Conservation (phyloP, 495 filamentous ascomycete species). For the Xylaria longipes region DNA sequence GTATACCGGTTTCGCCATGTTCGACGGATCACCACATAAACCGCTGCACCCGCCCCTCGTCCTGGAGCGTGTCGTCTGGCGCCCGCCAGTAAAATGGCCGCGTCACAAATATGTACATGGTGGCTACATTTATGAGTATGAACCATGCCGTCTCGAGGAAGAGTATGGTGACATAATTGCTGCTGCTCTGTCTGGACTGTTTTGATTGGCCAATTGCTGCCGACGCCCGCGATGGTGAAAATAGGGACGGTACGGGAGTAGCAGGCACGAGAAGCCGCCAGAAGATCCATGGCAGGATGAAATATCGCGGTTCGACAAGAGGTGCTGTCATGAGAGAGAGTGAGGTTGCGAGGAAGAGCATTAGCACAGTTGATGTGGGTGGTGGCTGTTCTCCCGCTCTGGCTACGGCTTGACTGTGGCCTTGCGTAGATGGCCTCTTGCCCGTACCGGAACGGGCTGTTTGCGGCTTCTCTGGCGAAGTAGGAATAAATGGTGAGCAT, state of each 20-base stretch:
- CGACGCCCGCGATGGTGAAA: slow-evolving; percentile 18
- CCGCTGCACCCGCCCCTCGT: slow-evolving; percentile 79
- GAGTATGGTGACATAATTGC: neutral
- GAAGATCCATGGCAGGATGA: slow-evolving; percentile 93
- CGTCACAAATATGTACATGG: slow-evolving; percentile 82
- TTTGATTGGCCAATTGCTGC: neutral
- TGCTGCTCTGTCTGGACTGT: neutral
- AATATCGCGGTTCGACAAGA: slow-evolving; percentile 92
- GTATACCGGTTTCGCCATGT: neutral
- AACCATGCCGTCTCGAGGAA: slow-evolving; percentile 83
- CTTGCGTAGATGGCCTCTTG: neutral
- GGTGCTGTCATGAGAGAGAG: slow-evolving; percentile 86
- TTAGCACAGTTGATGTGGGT: slow-evolving; percentile 52
- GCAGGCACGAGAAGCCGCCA: slow-evolving; percentile 81
- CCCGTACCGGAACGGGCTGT: neutral
- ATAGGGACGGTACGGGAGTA: slow-evolving; percentile 29
- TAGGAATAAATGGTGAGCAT: slow-evolving; percentile 9
- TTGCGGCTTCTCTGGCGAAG: neutral
- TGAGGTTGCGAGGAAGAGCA: slow-evolving; percentile 75
- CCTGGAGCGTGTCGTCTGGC: slow-evolving; percentile 55
- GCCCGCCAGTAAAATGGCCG: slow-evolving; percentile 78
- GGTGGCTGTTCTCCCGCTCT: slow-evolving; percentile 20
- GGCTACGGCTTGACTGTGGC: neutral
- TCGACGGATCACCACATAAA: slow-evolving; percentile 80
- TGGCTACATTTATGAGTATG: slow-evolving; percentile 69